Percentiles rank a stretch among this genome's conserved stretches.
Conservation (phyloP, 2,329 filamentous ascomycete genomes). For the Fusarium piperis region DNA sequence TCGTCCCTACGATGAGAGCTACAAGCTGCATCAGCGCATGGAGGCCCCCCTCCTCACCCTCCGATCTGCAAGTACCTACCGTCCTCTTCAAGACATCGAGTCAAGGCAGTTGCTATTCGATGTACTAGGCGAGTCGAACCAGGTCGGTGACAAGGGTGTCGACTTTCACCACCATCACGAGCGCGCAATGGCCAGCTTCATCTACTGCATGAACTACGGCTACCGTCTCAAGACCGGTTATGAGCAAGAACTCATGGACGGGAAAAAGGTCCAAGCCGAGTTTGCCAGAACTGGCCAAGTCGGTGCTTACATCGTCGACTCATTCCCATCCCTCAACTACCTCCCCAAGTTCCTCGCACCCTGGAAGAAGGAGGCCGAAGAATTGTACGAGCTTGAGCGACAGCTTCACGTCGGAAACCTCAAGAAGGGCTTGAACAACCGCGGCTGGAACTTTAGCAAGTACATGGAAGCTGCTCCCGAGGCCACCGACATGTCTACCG, state of each 20-base stretch:
- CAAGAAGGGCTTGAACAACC: constrained; percentile 25
- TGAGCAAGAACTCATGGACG: constrained; percentile 40
- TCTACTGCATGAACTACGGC: constrained; percentile 51
- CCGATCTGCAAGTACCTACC: constrained; percentile 48
- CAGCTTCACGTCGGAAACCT: constrained; percentile 42
- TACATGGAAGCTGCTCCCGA: constrained; percentile 35
- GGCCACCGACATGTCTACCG: constrained; percentile 34
- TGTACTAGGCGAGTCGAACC: constrained; percentile 44
- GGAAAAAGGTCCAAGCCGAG: constrained; percentile 38
- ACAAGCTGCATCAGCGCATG: constrained; percentile 51
- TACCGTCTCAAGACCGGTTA: constrained; percentile 43
- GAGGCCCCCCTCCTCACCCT: constrained; percentile 47
- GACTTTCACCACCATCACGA: constrained; percentile 48
- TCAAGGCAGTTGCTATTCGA: constrained; percentile 55
- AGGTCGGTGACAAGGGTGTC: constrained; percentile 30
- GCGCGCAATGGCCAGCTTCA: constrained; percentile 49
- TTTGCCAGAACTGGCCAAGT: constrained; percentile 41
- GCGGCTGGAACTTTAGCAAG: constrained; percentile 47
- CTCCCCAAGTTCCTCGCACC: constrained; percentile 50
- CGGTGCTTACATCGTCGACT: constrained; percentile 52
- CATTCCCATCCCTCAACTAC: constrained; percentile 52
- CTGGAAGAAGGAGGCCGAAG: constrained; percentile 47
- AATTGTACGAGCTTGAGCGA: constrained; percentile 49
- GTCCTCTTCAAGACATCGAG: constrained; percentile 56
- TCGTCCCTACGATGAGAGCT: constrained; percentile 53